These are phyloP conservation scores for Cladosporium sp. DNA, from an alignment of 2,329 filamentous ascomycete genomes.

Conservation along the genomic window DNA sequence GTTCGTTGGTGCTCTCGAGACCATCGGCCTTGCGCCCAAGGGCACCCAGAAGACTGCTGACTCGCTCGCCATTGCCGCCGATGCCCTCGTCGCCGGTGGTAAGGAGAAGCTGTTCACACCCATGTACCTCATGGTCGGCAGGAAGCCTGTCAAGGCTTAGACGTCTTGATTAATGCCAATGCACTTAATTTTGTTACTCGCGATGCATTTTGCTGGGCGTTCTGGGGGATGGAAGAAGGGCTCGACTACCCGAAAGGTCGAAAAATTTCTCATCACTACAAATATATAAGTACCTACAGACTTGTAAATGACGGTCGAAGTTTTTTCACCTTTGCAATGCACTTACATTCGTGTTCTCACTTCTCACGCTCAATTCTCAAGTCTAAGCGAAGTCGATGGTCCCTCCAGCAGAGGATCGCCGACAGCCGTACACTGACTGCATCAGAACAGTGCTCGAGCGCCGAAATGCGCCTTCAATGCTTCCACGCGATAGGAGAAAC, in stretches of 20 bases:
- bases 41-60: slow-evolving; percentile 96
- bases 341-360: neutral
- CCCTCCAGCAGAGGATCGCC: too few species aligned
- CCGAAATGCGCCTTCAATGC: neutral
- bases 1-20: slow-evolving; percentile 73
- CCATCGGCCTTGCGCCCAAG: slow-evolving; percentile 66
- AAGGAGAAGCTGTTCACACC: slow-evolving; percentile 92
- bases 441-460: neutral
- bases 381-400: neutral
- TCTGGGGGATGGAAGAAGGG: neutral
- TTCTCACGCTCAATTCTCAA: neutral
- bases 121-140: slow-evolving; percentile 95
- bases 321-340: neutral
- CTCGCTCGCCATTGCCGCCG: slow-evolving; percentile 74
- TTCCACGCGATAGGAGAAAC: neutral
- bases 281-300: slow-evolving; percentile 1
- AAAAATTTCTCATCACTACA: neutral
- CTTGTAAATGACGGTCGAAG: slow-evolving; percentile 6
- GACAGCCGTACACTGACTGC: neutral
- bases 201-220: slow-evolving; percentile 3
- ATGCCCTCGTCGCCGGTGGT: slow-evolving; percentile 81
- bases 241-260: slow-evolving; percentile 3
- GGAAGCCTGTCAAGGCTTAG: slow-evolving; percentile 59
- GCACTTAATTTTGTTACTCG: neutral
- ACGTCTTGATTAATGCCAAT: neutral